phyloP scores from a whole-genome alignment of 805 yeast genomes.

The Jamesozyma lodderae region DNA sequence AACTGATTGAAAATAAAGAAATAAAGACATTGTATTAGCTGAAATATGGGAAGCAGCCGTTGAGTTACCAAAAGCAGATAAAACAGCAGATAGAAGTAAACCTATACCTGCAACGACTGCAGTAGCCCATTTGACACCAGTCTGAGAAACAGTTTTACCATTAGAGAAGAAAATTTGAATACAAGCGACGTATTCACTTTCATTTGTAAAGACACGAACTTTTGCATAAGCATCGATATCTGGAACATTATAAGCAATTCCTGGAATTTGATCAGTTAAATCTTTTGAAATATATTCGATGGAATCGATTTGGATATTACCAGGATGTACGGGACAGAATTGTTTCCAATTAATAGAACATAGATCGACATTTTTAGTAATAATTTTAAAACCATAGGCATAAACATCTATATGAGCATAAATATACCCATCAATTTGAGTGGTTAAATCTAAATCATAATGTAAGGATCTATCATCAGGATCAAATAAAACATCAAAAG shows the following conservation, averaged over 20 bases:
- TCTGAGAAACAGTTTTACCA: constrained; percentile 72
- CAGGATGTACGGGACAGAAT: constrained; percentile 84
- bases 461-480: constrained; percentile 61
- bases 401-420: constrained; percentile 63
- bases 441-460: constrained; percentile 60
- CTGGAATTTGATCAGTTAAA: constrained; percentile 58
- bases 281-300: constrained; percentile 45
- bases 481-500: constrained; percentile 65
- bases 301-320: constrained; percentile 67
- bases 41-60: constrained; percentile 83
- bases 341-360: constrained; percentile 68
- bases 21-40: constrained; percentile 76
- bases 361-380: constrained; percentile 47
- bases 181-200: constrained; percentile 51
- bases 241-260: constrained; percentile 78
- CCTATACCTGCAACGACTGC: constrained; percentile 87
- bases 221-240: constrained; percentile 75
- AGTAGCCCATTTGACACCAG: constrained; percentile 86
- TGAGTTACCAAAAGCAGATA: constrained; percentile 79
- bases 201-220: constrained; percentile 38
- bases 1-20: constrained; percentile 81
- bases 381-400: constrained; percentile 77
- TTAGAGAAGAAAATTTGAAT: constrained; percentile 66
- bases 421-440: constrained; percentile 59
- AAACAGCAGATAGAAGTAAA: constrained; percentile 68